These are phyloP conservation scores for Cadophora luteo-olivacea DNA, from an alignment of 2,329 filamentous ascomycete species.

Conservation along the genomic window DNA sequence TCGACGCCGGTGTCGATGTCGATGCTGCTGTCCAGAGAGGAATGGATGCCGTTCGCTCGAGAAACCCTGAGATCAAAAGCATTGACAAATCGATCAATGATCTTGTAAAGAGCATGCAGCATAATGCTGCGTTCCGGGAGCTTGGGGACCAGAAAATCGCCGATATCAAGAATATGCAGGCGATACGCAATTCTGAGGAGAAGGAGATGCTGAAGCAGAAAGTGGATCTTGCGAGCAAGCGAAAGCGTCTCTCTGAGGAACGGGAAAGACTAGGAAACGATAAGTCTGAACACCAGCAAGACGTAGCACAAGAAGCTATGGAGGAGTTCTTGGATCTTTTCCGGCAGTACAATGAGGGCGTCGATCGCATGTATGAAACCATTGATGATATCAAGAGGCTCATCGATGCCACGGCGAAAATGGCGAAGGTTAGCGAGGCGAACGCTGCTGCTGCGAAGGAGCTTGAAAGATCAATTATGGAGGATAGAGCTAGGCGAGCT, in stretches of 20 bases:
- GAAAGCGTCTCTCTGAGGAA: neutral
- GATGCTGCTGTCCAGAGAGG: neutral
- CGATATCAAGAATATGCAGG: neutral
- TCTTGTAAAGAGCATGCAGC: neutral
- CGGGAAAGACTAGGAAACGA: neutral
- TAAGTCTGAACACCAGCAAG: neutral
- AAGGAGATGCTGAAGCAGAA: constrained; percentile 3
- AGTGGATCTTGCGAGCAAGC: neutral
- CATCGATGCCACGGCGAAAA: neutral
- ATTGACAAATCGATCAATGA: constrained; percentile 4
- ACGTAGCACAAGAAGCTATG: neutral
- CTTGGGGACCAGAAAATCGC: neutral
- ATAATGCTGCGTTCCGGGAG: neutral
- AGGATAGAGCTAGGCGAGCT: neutral
- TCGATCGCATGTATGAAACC: neutral
- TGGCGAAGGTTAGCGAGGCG: neutral
- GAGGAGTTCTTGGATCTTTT: neutral
- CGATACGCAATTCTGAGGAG: neutral
- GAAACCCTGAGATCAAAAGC: constrained; percentile 1
- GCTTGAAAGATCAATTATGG: neutral
- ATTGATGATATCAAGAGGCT: neutral
- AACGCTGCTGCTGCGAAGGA: neutral
- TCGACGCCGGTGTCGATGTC: constrained; percentile 1
- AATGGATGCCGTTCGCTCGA: neutral
- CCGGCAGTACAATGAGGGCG: neutral